Evolutionary conservation across 2,329 filamentous ascomycete species (phyloP).

Genomic region (Mollisia scopiformis): DNA sequence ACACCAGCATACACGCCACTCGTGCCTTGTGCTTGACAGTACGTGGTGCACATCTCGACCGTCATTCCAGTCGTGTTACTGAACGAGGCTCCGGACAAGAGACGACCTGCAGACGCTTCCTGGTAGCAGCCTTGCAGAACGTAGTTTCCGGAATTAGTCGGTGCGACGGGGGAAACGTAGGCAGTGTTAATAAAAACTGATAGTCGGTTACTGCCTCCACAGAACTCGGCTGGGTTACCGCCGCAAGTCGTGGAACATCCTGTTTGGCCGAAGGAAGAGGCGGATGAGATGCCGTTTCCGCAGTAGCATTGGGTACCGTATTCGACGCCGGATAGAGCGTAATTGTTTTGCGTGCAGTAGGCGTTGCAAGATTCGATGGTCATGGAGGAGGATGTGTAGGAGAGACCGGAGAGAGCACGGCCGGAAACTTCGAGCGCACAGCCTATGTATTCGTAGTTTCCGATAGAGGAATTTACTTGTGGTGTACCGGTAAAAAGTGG

Average conservation of each 20-base stretch:
- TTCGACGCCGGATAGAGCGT: slow-evolving; percentile 20
- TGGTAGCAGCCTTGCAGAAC: slow-evolving; percentile 39
- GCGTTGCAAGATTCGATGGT: slow-evolving; percentile 36
- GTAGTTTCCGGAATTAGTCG: slow-evolving; percentile 29
- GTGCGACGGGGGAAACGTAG: slow-evolving; percentile 23
- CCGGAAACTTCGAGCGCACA: slow-evolving; percentile 18
- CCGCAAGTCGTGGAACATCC: slow-evolving; percentile 36
- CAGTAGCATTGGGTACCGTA: slow-evolving; percentile 24
- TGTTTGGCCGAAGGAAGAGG: not conserved
- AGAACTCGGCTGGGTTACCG: slow-evolving; percentile 36
- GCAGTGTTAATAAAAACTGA: slow-evolving; percentile 28
- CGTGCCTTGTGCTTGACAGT: slow-evolving; percentile 59
- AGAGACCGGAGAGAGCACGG: slow-evolving; percentile 11
- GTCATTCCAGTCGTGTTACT: slow-evolving; percentile 49
- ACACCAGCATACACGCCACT: slow-evolving; percentile 55
- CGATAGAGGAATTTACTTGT: slow-evolving; percentile 6
- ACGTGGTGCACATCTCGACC: slow-evolving; percentile 53
- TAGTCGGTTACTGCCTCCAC: slow-evolving; percentile 37
- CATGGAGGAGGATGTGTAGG: slow-evolving; percentile 30
- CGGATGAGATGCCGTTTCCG: not conserved
- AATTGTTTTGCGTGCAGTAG: slow-evolving; percentile 37
- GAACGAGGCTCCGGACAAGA: slow-evolving; percentile 57
- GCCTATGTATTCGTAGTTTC: slow-evolving; percentile 12
- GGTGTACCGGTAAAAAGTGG: slow-evolving; percentile 8
- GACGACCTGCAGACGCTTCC: slow-evolving; percentile 37